Evolutionary conservation across 768 basidiomycete genomes (phyloP), one percentile per base, ranked within the genome.

Genomic region (Sarcomyxa edulis): DNA sequence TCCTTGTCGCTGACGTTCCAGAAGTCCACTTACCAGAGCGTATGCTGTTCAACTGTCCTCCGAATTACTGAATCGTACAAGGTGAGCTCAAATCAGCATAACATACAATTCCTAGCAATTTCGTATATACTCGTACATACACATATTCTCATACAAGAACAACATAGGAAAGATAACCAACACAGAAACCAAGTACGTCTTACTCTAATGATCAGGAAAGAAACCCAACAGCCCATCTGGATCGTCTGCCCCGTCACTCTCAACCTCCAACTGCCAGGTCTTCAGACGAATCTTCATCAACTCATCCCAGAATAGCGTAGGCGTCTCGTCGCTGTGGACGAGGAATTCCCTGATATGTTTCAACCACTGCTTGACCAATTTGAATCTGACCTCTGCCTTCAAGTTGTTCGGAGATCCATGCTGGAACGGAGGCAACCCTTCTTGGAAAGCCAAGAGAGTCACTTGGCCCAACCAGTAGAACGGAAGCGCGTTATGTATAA

Each of bases 401-500:
- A n/a, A n/a, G n/a, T n/a, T n/a, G n/a, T n/a, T n/a, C n/a, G n/a
- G n/a, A n/a, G n/a, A n/a, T n/a, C n/a, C n/a, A n/a, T n/a, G n/a
- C 8, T 31, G 40, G 28, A 46, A 49, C 3, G 45, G 37, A 14
- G 41, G 37, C 20, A 34, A 45, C n/a, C 65, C 66, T 42, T 76
- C 72, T 50, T 75, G 72, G 45, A 69, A 64, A 21, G 72, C 74
- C 33, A 74, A 51, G 16, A 78, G 54, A 8, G 72, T 64, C 24
- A 76, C 66, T 51, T 78, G 71, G 10, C 71, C 76, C 20, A 81
- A 66, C 78, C 78, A 81, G 54, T 78, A 81, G 54, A 76, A 76
- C 7, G 77, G 76, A 7, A 78, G 54, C n/a, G 70, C 71, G 41
- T 71, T 60, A 42, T 50, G 61, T 11, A 67, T 50, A 50, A 71